phyloP scores from a whole-genome alignment of 495 filamentous ascomycete species.

The Podospora fimiseda region DNA sequence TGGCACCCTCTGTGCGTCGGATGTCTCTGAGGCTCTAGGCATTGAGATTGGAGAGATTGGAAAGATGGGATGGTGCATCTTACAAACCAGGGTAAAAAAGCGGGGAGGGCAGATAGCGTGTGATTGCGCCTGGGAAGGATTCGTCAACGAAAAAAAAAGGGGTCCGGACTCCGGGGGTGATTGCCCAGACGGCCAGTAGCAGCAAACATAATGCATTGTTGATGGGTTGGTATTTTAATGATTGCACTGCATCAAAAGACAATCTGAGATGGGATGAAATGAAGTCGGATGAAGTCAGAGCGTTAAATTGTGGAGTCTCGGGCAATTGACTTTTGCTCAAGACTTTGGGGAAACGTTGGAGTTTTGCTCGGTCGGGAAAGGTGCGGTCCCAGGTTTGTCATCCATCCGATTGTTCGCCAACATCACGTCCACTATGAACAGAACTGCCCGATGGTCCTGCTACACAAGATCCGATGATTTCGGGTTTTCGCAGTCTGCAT shows the following conservation, averaged over 20 bases:
- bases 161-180: background rate
- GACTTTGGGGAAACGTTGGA: constrained; percentile 1
- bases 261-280: background rate
- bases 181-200: background rate
- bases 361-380: constrained; percentile 9
- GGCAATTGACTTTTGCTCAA: constrained; percentile 2
- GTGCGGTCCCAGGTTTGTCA: background rate
- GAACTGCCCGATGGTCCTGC: background rate
- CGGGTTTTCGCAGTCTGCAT: too few species aligned
- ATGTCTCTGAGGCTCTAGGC: background rate
- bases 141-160: constrained; percentile 22
- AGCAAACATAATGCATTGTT: background rate
- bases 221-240: background rate
- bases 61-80: constrained; percentile 20
- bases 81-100: constrained; percentile 24
- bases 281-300: constrained; percentile 1
- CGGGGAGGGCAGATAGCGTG: constrained; percentile 33
- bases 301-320: background rate
- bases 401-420: background rate
- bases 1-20: background rate
- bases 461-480: background rate
- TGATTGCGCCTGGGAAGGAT: constrained; percentile 32
- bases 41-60: constrained; percentile 4
- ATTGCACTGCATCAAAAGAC: background rate
- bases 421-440: too few species aligned